Evolutionary conservation across 2,329 filamentous ascomycete species (phyloP), one percentile per base, ranked within the genome.

Genomic region (Aureobasidium mangrovei): DNA sequence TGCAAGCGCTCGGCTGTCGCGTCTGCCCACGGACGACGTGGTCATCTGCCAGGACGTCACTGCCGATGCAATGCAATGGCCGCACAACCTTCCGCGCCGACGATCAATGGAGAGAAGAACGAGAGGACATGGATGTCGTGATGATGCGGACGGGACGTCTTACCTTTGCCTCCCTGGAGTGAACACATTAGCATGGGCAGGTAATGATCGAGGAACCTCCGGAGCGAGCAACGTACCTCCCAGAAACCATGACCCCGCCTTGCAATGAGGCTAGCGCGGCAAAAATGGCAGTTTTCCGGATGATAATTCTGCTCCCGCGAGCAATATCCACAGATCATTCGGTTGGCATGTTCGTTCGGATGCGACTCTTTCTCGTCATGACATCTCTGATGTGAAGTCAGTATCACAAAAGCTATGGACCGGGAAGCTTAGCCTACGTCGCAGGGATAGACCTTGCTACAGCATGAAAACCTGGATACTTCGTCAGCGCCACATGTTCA

Each of bases 271-370:
- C 77, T 79, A 33, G 83, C 74, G 46, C 84, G 85, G 64, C 88
- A 94, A 63, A 88, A 81, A 1, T 74, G 77, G 67, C 88, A 94
- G 57, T 84, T 83, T 64, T 91, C 86, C 1, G 85, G 82, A 26
- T 82, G 75, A 69, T 88, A 94, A 60, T 83, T 83, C 71, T 91
- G 87, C 73, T 94, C 88, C 49, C 88, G 76, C 7, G 27, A 36
- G 45, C 49, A 36, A 12, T 44, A 36, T 33, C 63, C 71, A 56
- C 86, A 91, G 35, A 91, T 81, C 86, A 93, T 93, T 46, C 87
- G 76, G 63, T 85, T 88, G 6, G 88, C 88, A 77, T 88, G 88
- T 70, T 93, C 88, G 60, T 87, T 84, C 6, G 79, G 72, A 70
- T 94, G 88, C 48, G 85, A 83, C 61, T 83, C 81, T 7, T 72